Base-by-base conservation (phyloP, 2,329 filamentous ascomycete genomes). In the Aureobasidium sp. region DNA sequence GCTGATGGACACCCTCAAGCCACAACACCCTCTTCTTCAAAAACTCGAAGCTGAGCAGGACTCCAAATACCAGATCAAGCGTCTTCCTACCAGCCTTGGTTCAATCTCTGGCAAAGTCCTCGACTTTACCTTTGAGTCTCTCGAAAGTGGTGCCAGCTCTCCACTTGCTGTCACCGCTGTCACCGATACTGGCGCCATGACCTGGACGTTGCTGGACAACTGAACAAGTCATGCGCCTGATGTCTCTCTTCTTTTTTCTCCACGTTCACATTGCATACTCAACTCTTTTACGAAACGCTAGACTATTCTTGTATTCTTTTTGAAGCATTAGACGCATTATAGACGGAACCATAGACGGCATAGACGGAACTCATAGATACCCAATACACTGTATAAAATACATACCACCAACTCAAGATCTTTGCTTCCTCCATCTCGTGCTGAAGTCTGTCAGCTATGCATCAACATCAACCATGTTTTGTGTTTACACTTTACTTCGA, bases 1-100 rank as follows among this genome's bases (percentile, higher is more conserved):
- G 44, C 42, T 68, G 48, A 62, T 54, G n/a, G 47, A 58, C 11
- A 65, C 49, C 27, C 63, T 67, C n/a, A 61, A 58, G 25, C 32
- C 32, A 30, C 29, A 54, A 25, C 53, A 62, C 13, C 61, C 59
- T 32, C 34, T 53, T n/a, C 14, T 48, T 5, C 16, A 37, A 29
- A 49, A 37, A 16, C 11, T 44, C 42, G 54, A 59, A 27, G 16
- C 37, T 1, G 53, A 59, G 14, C 13, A 59, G 8, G 42, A 32
- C 3, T 34, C 25, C 36, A 51, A 58, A 25, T 58, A 62, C 32
- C 34, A 41, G 13, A 54, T 62, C 32, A 57, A 62, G 37, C 61
- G 61, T 29, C 53, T 62, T 8, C 61, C 61, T 32, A 36, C 55
- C n/a, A 59, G 61, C 32, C 47, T 62, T 36, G 61, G 53, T 8